phyloP scores from a whole-genome alignment of 2,329 filamentous ascomycete species.

The Cercospora berteroae region DNA sequence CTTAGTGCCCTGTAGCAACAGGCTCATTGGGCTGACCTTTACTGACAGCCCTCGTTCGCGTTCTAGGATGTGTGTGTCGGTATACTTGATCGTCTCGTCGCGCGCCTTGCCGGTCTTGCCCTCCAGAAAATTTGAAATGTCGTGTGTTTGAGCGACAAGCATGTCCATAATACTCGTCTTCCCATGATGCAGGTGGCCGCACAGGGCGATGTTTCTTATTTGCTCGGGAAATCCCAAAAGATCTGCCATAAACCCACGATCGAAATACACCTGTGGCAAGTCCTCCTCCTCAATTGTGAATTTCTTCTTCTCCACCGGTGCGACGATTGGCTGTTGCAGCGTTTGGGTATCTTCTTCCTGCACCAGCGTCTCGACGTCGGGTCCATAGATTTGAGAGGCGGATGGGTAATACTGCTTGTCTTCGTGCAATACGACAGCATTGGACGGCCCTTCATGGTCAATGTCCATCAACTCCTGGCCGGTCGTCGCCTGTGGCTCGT shows the following conservation, averaged over 20 bases:
- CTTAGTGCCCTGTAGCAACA: conserved; percentile 82
- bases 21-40: conserved; percentile 90
- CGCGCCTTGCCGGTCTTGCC: conserved; percentile 75
- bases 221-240: conserved; percentile 95
- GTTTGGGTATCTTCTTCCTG: conserved; percentile 97
- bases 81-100: conserved; percentile 91
- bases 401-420: conserved; percentile 99
- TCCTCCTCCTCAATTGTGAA: conserved; percentile 94
- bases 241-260: conserved; percentile 89
- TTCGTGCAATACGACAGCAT: conserved; percentile 96
- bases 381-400: conserved; percentile 92
- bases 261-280: conserved; percentile 82
- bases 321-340: conserved; percentile 87
- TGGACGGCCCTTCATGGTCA: conserved; percentile 85
- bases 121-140: conserved; percentile 74
- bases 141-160: conserved; percentile 92
- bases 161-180: conserved; percentile 99
- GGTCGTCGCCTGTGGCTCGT: conserved; percentile 50
- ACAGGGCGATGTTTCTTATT: conserved; percentile 86
- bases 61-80: conserved; percentile 86
- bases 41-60: conserved; percentile 86
- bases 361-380: conserved; percentile 90
- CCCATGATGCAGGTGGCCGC: conserved; percentile 91
- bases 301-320: conserved; percentile 89
- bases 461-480: conserved; percentile 91